Conservation (phyloP, 805 yeast species). For the Hanseniaspora lachancei region DNA sequence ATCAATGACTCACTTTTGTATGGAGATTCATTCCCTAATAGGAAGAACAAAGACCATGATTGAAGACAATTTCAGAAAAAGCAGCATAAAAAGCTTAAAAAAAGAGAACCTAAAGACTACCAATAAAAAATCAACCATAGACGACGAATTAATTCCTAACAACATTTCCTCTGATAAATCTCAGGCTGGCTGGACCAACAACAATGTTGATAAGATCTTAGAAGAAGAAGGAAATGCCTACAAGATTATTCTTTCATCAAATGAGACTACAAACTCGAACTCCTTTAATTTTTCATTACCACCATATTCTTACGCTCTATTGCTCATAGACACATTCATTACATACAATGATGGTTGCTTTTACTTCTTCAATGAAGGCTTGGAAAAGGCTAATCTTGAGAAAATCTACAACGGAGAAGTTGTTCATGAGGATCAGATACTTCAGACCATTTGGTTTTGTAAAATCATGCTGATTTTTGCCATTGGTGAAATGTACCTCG, state of each 20-base stretch:
- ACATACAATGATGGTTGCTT: slow-evolving; percentile 76
- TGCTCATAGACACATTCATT: slow-evolving; percentile 61
- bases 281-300: slow-evolving; percentile 63
- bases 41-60: slow-evolving; percentile 24
- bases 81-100: not conserved
- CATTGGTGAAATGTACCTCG: slow-evolving; percentile 70
- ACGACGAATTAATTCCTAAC: slow-evolving; percentile 3
- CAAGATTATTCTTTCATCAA: slow-evolving; percentile 50
- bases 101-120: slow-evolving; percentile 14
- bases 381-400: slow-evolving; percentile 53
- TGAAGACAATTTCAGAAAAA: slow-evolving; percentile 17
- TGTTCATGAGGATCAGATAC: slow-evolving; percentile 37
- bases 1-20: slow-evolving; percentile 68
- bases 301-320: slow-evolving; percentile 61
- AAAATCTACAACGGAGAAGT: slow-evolving; percentile 42
- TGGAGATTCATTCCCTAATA: slow-evolving; percentile 59
- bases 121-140: not conserved
- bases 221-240: slow-evolving; percentile 71
- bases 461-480: slow-evolving; percentile 62
- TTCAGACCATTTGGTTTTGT: slow-evolving; percentile 73
- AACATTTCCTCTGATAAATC: slow-evolving; percentile 11
- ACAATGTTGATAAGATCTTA: slow-evolving; percentile 39
- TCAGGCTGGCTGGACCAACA: slow-evolving; percentile 16
- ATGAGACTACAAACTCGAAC: slow-evolving; percentile 39
- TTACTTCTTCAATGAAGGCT: slow-evolving; percentile 71